Conservation (phyloP, 2,329 filamentous ascomycete genomes). For the Chaetomium olivaceum region DNA sequence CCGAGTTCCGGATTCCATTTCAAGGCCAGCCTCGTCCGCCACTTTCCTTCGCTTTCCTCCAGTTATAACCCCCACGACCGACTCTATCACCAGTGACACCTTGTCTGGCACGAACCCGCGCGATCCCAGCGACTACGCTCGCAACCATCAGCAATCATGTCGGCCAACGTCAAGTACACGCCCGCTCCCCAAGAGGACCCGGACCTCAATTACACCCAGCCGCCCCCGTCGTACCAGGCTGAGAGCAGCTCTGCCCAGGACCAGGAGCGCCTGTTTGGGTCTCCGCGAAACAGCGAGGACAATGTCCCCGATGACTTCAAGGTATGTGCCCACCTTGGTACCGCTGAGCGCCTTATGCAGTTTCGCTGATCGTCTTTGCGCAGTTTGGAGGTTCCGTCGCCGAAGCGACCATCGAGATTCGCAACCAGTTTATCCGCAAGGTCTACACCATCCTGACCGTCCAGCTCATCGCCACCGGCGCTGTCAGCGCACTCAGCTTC, state of each 20-base stretch:
- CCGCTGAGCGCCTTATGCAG: neutral
- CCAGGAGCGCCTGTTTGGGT: constrained; percentile 59
- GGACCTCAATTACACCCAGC: constrained; percentile 70
- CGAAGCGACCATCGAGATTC: constrained; percentile 91
- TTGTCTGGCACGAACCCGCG: neutral
- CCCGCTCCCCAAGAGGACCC: constrained; percentile 84
- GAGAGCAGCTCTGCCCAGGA: constrained; percentile 58
- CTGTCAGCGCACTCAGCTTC: constrained; percentile 82
- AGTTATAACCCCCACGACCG: neutral
- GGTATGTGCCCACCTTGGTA: constrained; percentile 45
- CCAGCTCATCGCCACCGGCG: constrained; percentile 82
- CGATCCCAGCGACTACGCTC: neutral
- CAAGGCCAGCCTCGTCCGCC: constrained; percentile 7
- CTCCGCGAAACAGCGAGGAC: constrained; percentile 77
- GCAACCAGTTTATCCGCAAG: constrained; percentile 95
- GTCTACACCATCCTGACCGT: constrained; percentile 98
- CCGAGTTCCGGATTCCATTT: neutral
- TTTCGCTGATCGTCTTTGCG: neutral
- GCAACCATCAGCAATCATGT: constrained; percentile 30
- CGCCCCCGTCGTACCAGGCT: constrained; percentile 77
- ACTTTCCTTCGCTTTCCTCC: neutral
- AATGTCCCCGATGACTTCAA: constrained; percentile 98
- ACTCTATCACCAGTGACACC: neutral
- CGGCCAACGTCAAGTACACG: constrained; percentile 74
- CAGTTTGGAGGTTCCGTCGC: constrained; percentile 90